Percentiles rank a stretch among this genome's conserved stretches.
Conservation (phyloP, 2,329 filamentous ascomycete species). For the Tolypocladium endophyticum region DNA sequence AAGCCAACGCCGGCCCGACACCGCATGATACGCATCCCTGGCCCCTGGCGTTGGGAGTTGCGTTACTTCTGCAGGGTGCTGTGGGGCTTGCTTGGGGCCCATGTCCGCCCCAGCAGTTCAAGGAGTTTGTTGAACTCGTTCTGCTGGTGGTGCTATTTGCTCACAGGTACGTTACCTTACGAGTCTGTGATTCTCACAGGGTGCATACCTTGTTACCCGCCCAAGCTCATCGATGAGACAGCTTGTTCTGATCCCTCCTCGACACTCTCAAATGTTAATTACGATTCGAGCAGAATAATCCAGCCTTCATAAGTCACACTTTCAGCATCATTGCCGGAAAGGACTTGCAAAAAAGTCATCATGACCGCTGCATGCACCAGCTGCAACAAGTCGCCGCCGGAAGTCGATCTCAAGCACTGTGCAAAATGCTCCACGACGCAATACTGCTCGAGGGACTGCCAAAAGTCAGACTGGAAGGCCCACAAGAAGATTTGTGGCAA, state of each 20-base stretch:
- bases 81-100: too few species aligned
- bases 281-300: neutral
- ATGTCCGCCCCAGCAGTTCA: too few species aligned
- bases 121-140: neutral
- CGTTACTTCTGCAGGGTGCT: neutral
- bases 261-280: neutral
- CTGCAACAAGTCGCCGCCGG: constrained; percentile 17
- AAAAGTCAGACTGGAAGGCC: constrained; percentile 37
- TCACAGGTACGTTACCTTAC: too few species aligned
- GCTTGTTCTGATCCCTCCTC: neutral
- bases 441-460: constrained; percentile 43
- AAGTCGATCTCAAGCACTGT: constrained; percentile 26
- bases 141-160: neutral
- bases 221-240: too few species aligned
- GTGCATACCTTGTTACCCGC: too few species aligned
- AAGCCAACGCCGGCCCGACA: too few species aligned
- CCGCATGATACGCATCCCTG: too few species aligned
- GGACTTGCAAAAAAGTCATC: neutral
- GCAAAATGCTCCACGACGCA: constrained; percentile 32
- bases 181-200: too few species aligned
- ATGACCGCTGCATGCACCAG: constrained; percentile 9
- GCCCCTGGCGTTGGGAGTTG: too few species aligned
- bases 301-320: too few species aligned
- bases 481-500: constrained; percentile 34
- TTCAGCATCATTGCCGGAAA: too few species aligned